Conservation (phyloP, 208 protist genomes). For the Phytomonas serpens region DNA sequence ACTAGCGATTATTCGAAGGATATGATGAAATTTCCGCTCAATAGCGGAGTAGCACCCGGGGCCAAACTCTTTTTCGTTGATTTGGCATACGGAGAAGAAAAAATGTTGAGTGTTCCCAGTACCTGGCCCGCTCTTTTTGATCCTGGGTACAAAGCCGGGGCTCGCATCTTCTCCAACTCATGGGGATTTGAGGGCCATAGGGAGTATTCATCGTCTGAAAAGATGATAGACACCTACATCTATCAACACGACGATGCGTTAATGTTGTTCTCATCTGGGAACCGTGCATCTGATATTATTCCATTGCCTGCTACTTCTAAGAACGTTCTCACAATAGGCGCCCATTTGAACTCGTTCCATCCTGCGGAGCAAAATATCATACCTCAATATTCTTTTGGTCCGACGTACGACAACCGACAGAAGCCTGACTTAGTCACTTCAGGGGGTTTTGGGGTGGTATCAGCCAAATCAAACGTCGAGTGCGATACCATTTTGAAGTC, state of each 20-base stretch:
- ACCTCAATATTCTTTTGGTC: conserved; percentile 43
- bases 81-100: conserved; percentile 17
- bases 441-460: conserved; percentile 35
- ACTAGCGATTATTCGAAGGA: neutral
- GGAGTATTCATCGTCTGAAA: conserved; percentile 56
- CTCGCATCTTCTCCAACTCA: conserved; percentile 81
- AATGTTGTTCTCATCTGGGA: conserved; percentile 73
- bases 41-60: conserved; percentile 74
- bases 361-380: conserved; percentile 24
- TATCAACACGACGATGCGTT: conserved; percentile 56
- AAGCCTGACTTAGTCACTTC: conserved; percentile 84
- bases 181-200: conserved; percentile 50
- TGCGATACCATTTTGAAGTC: conserved; percentile 29
- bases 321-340: conserved; percentile 81
- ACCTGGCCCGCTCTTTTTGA: conserved; percentile 36
- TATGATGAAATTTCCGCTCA: conserved; percentile 6
- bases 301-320: conserved; percentile 60
- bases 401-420: conserved; percentile 66
- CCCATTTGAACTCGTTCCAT: conserved; percentile 40
- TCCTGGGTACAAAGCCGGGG: conserved; percentile 42
- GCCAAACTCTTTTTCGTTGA: conserved; percentile 78
- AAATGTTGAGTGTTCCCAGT: neutral
- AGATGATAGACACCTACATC: conserved; percentile 51
- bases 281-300: conserved; percentile 18
- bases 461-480: conserved; percentile 20